Evolutionary conservation across 2,329 filamentous ascomycete species (phyloP), one percentile per base, ranked within the genome.

Genomic region (Colletotrichum navitas): DNA sequence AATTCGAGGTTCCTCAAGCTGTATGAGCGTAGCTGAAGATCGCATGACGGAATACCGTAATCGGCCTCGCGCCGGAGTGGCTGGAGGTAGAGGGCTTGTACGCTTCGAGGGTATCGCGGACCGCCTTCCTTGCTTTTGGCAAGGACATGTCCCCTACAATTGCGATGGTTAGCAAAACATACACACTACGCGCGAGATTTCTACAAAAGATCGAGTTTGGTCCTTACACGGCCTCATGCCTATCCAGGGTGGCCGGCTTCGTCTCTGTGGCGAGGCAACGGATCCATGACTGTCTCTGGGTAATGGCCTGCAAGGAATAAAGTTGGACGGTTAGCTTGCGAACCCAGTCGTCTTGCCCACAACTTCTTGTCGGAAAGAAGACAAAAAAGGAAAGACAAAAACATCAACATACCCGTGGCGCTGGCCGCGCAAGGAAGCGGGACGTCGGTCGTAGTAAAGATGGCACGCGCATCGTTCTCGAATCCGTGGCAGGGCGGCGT

Each of bases 21-120:
- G 86, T 94, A 99, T 43, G 95, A 97, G 76, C 96, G 94, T 60
- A 99, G 85, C 80, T 99, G 96, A 43, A 99, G 90, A 80, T 98
- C 92, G 84, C 94, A 97, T 14, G 93, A 90, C 16, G 94, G 94
- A 45, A 97, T 89, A 63, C 94, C 94, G 79, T 93, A 91, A 78
- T 91, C 82, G 56, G 93, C 87, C 79, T 90, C 85, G 74, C 93
- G 91, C 77, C 93, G 93, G 63, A 98, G 87, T 21, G 96, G 95
- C 74, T 92, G 90, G 61, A 98, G 88, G 82, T 97, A 96, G 55
- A 97, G 86, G 47, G 95, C 93, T 84, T 97, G 93, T 39, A 98
- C 90, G 74, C 91, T 89, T 77, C 94, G 90, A 47, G 95, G 95
- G 49, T 93, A 85, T 74, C 93, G 91, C 11, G 81, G 73, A 32